Percentiles rank a stretch among this genome's conserved stretches.
Conservation (phyloP, 2,329 filamentous ascomycete species). For the Capronia coronata region DNA sequence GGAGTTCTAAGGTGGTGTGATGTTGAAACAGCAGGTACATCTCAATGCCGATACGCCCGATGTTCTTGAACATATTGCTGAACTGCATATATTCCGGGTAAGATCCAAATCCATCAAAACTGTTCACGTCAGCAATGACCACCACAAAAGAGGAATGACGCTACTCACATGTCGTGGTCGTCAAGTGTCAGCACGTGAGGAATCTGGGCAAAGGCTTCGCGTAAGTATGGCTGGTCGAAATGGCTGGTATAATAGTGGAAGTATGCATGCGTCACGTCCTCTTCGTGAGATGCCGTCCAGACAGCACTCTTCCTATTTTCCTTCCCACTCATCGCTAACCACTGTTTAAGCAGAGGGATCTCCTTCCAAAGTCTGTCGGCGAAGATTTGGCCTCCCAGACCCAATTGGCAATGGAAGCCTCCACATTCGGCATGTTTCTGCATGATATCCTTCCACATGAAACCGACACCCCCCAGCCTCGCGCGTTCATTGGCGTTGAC, state of each 20-base stretch:
- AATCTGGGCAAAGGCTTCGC: conserved; percentile 96
- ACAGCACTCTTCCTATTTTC: conserved; percentile 83
- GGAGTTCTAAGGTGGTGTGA: conserved; percentile 88
- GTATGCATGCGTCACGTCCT: conserved; percentile 91
- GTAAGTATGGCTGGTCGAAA: conserved; percentile 90
- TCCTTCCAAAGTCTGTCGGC: conserved; percentile 95
- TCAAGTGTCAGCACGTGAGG: conserved; percentile 89
- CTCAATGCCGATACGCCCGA: conserved; percentile 87
- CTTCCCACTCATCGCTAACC: conserved; percentile 86
- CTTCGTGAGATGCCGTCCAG: conserved; percentile 92
- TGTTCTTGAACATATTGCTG: conserved; percentile 96
- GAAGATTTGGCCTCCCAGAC: conserved; percentile 89
- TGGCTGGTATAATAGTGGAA: conserved; percentile 99
- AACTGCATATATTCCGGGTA: conserved; percentile 98
- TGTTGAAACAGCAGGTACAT: conserved; percentile 99
- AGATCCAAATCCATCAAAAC: conserved; percentile 93
- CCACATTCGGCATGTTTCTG: conserved; percentile 96
- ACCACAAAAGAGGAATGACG: not conserved
- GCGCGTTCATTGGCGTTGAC: conserved; percentile 80
- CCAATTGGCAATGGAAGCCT: conserved; percentile 90
- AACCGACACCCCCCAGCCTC: conserved; percentile 78
- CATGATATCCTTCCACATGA: conserved; percentile 99
- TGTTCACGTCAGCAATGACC: conserved; percentile 34
- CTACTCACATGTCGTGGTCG: conserved; percentile 94
- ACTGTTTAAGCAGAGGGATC: conserved; percentile 86